These are phyloP conservation scores for Globisporangium heterothallicum DNA, from an alignment of 352 stramenopile genomes.

Conservation along the genomic window DNA sequence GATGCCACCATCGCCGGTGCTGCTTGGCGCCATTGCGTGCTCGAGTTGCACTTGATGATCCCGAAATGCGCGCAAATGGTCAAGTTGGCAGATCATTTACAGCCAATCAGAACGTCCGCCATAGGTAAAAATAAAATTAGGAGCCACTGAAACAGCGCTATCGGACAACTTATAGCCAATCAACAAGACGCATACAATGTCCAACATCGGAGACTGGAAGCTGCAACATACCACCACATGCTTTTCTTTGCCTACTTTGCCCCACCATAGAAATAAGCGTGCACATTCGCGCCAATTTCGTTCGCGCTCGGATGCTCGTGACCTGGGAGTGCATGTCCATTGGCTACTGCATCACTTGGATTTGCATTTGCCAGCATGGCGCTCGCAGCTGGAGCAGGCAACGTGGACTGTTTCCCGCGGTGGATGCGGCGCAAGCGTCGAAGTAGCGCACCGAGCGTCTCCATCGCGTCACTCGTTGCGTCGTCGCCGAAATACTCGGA, in stretches of 20 bases:
- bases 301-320: background rate
- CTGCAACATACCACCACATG: background rate
- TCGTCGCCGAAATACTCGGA: constrained; percentile 29
- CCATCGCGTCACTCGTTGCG: constrained; percentile 16
- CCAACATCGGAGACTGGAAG: background rate
- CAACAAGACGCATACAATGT: too few species aligned
- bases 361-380: background rate
- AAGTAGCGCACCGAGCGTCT: constrained; percentile 20
- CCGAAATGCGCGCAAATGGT: background rate
- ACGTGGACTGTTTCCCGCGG: constrained; percentile 34
- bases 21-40: constrained; percentile 7
- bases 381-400: constrained; percentile 8
- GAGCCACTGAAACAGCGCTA: background rate
- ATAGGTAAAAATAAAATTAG: too few species aligned
- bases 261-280: constrained; percentile 34
- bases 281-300: constrained; percentile 10
- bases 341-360: background rate
- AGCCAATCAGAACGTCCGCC: constrained; percentile 1
- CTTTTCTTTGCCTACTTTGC: background rate
- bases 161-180: too few species aligned
- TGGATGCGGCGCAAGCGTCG: constrained; percentile 30
- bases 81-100: background rate
- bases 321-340: too few species aligned
- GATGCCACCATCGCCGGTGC: background rate
- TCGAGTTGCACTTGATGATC: too few species aligned